These are phyloP conservation scores for Aspergillus texensis DNA, from an alignment of 2,329 filamentous ascomycete species.

Conservation along the genomic window DNA sequence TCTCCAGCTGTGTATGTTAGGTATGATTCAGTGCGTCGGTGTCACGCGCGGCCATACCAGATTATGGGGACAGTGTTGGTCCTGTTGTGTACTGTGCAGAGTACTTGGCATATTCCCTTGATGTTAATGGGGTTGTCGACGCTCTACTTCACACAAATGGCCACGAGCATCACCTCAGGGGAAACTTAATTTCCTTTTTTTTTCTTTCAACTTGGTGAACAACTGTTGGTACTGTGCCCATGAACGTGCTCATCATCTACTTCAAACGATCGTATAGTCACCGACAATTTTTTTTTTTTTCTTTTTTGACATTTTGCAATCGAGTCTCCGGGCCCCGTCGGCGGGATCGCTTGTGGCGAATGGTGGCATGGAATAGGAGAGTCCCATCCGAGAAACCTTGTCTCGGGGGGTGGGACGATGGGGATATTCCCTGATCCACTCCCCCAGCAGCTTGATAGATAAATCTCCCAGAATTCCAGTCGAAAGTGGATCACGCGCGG, in stretches of 20 bases:
- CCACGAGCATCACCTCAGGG: background rate
- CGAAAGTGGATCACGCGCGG: constrained; percentile 9
- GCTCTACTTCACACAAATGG: background rate
- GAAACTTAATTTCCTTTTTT: constrained; percentile 1
- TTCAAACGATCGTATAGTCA: constrained; percentile 8
- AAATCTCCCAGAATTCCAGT: constrained; percentile 10
- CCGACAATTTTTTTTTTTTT: constrained; percentile 17
- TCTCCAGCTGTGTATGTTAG: background rate
- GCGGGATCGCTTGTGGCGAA: constrained; percentile 8
- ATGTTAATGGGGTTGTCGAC: background rate
- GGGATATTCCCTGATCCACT: constrained; percentile 12
- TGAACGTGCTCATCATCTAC: constrained; percentile 4
- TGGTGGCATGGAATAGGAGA: constrained; percentile 8
- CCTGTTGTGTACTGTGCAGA: background rate
- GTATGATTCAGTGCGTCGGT: background rate
- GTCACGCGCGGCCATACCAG: constrained; percentile 1
- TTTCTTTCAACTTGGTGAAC: constrained; percentile 1
- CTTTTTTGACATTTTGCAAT: constrained; percentile 8
- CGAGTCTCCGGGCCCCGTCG: constrained; percentile 5
- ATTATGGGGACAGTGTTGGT: background rate
- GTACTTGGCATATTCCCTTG: constrained; percentile 1
- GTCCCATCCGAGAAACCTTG: constrained; percentile 5
- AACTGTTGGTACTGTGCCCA: background rate
- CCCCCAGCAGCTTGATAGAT: constrained; percentile 18
- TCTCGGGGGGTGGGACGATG: constrained; percentile 12